Base-by-base conservation (phyloP, 202 grass and related monocot genomes). In the Cymbopogon flexuosus region DNA sequence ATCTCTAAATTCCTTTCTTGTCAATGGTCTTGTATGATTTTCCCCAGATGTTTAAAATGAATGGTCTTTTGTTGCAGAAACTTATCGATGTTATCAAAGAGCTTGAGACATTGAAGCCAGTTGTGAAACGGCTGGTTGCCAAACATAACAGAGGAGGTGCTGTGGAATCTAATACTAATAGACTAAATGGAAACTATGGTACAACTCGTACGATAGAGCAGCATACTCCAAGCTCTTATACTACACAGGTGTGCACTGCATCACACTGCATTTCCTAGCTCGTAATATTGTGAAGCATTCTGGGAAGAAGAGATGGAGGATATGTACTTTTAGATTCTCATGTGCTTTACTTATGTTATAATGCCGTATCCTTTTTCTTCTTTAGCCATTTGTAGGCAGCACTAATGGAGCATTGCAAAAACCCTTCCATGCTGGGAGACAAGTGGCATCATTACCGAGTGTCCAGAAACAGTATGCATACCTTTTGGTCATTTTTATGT, bases 71-170 rank as follows among this genome's bases (percentile, higher is more conserved):
- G 14, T 82, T 85, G 57, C 65, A 99, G 96, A 95, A 93, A 95
- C 88, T 99, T 49, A 73, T 73, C 61, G 88, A 88, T 85, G 90
- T 99, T 63, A 76, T 99, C 58, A 88, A 84, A 83, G 96, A 99
- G 81, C 88, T 99, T 65, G 96, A 99, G 78, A 73, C 90, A 63
- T 78, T 99, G 60, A 99, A 99, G 93, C 96, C 92, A 70, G 87
- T 79, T 80, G 96, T 93, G 71, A 87, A 89, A 60, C 77, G 36
- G 22, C 90, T 86, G 87, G 74, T 99, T 36, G 37, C 83, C 14
- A 76, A 87, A 68, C 87, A 89, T 68, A 93, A 99, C 56, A 82
- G 76, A 79, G 80, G 62, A 76, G 75, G 74, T 81, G 83, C 71
- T 15, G 31, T 60, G 31, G 73, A 88, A 81, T 81, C 76, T 80